Conservation (phyloP, 2,329 filamentous ascomycete genomes). For the Dryadomyces quercivorus region DNA sequence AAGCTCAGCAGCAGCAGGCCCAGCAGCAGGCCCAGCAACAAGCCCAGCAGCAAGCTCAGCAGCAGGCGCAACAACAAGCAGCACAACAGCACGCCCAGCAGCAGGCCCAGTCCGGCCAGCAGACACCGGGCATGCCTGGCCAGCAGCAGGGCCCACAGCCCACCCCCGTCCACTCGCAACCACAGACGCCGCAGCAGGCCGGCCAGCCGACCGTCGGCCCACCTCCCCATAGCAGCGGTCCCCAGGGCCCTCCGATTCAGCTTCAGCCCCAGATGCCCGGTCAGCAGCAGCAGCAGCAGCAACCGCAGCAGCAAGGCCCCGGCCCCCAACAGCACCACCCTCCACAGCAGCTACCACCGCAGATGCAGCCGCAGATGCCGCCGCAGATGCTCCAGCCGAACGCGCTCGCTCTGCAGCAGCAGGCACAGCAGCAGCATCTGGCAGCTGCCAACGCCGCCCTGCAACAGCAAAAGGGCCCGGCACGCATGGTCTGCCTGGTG, state of each 20-base stretch:
- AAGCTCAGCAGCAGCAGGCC: conserved; percentile 15
- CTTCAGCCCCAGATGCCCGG: conserved; percentile 17
- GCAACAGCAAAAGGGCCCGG: conserved; percentile 34
- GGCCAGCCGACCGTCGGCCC: conserved; percentile 27
- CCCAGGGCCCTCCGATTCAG: conserved; percentile 16
- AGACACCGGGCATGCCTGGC: conserved; percentile 6
- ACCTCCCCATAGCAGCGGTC: conserved; percentile 14
- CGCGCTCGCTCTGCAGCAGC: conserved; percentile 26
- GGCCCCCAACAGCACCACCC: conserved; percentile 2
- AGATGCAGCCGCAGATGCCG: conserved; percentile 31
- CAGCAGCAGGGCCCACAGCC: conserved; percentile 1
- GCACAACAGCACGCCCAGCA: conserved; percentile 19
- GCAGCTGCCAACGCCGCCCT: conserved; percentile 23
- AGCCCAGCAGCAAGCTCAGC: conserved; percentile 18
- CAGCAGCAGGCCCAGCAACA: conserved; percentile 31
- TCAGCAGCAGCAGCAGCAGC: conserved; percentile 19
- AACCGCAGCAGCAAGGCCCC: conserved; percentile 15
- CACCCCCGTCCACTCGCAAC: conserved; percentile 13
- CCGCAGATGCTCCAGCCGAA: conserved; percentile 21
- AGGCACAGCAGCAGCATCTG: conserved; percentile 16
- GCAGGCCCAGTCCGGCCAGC: conserved; percentile 18
- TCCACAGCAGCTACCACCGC: conserved; percentile 15
- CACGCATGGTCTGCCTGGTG: conserved; percentile 46
- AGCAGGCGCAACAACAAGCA: conserved; percentile 15
- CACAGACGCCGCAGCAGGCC: conserved; percentile 15